Evolutionary conservation across 2,329 filamentous ascomycete genomes (phyloP).

Genomic region (Mariannaea sp.): DNA sequence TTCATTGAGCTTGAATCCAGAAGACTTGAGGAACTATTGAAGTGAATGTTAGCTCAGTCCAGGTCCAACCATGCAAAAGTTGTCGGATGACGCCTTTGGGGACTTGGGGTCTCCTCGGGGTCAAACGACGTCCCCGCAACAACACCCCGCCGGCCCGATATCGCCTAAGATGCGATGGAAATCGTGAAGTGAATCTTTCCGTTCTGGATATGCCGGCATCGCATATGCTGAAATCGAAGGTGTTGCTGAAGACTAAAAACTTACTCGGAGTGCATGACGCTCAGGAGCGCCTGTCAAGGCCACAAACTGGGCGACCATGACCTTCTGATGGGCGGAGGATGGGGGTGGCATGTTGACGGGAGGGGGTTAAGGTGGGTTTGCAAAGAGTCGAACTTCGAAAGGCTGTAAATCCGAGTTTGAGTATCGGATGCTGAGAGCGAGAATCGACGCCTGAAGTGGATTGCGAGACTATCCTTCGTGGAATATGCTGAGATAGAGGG

Average conservation of each 20-base stretch:
- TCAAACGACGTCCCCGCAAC: constrained; percentile 27
- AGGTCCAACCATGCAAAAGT: constrained; percentile 19
- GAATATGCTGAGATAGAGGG: constrained; percentile 4
- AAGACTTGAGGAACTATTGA: constrained; percentile 53
- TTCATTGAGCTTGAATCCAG: constrained; percentile 57
- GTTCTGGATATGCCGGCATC: constrained; percentile 13
- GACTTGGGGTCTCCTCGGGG: constrained; percentile 17
- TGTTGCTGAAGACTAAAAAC: constrained; percentile 31
- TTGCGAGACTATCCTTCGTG: constrained; percentile 12
- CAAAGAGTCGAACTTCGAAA: background rate
- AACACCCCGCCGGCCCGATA: constrained; percentile 23
- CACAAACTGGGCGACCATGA: constrained; percentile 49
- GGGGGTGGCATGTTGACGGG: constrained; percentile 43
- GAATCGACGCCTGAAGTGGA: constrained; percentile 10
- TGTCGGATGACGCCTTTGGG: constrained; percentile 2
- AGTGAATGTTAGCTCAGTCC: constrained; percentile 33
- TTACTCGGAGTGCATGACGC: constrained; percentile 51
- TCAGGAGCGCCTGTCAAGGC: constrained; percentile 50
- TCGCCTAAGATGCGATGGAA: constrained; percentile 12
- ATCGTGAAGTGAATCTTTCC: constrained; percentile 17
- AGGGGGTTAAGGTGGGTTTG: background rate
- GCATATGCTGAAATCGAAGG: constrained; percentile 8
- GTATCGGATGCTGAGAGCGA: background rate
- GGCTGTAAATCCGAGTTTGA: constrained; percentile 3
- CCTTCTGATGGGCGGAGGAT: constrained; percentile 47